Evolutionary conservation across 805 yeast genomes (phyloP).

Genomic region (Candida bentonensis): DNA sequence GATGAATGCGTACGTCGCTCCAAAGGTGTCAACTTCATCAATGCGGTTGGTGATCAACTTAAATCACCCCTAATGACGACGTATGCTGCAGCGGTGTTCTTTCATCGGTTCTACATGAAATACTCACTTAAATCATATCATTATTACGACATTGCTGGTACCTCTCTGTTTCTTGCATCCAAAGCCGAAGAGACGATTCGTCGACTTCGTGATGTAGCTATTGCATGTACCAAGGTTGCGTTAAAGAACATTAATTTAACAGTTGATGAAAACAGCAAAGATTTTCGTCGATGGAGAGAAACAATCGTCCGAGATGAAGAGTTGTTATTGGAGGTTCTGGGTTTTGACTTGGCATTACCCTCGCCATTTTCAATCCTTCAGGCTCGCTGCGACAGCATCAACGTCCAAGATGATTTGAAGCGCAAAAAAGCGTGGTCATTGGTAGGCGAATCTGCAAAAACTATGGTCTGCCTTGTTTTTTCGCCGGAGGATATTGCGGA

Average conservation of each 20-base stretch:
- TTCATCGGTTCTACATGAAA: slow-evolving; percentile 41
- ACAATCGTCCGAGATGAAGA: slow-evolving; percentile 32
- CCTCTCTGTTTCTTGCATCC: slow-evolving; percentile 37
- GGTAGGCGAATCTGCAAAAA: neutral
- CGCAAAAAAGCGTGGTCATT: neutral
- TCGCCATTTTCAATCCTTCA: slow-evolving; percentile 20
- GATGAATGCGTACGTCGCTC: slow-evolving; percentile 31
- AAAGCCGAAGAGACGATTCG: slow-evolving; percentile 41
- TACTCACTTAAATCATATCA: slow-evolving; percentile 29
- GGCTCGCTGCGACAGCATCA: neutral
- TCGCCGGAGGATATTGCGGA: neutral
- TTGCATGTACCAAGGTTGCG: slow-evolving; percentile 35
- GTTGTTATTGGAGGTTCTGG: slow-evolving; percentile 29
- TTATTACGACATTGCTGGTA: slow-evolving; percentile 37
- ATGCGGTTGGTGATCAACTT: slow-evolving; percentile 29
- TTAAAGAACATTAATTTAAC: slow-evolving; percentile 26
- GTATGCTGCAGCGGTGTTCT: slow-evolving; percentile 32
- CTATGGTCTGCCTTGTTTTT: neutral
- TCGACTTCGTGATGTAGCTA: slow-evolving; percentile 33
- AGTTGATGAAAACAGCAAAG: slow-evolving; percentile 32
- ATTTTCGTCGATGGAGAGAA: slow-evolving; percentile 39
- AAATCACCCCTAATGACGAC: slow-evolving; percentile 34
- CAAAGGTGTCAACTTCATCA: slow-evolving; percentile 35
- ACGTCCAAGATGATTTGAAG: neutral
- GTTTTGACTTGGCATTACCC: slow-evolving; percentile 33